phyloP scores from a whole-genome alignment of 2,329 filamentous ascomycete genomes.

The Claviceps paspali region DNA sequence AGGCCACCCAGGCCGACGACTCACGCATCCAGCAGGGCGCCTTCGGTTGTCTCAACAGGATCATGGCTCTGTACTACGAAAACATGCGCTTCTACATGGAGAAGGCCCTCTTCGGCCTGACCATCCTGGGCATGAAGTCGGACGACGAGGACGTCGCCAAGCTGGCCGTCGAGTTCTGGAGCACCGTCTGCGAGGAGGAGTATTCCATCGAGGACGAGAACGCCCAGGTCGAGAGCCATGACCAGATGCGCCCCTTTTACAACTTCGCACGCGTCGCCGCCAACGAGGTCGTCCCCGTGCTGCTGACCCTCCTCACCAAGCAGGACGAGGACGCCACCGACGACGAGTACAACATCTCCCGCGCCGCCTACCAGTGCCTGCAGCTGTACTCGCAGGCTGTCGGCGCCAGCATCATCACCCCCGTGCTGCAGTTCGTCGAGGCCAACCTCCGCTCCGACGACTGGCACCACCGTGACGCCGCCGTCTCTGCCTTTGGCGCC shows the following conservation, averaged over 20 bases:
- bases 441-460: slow-evolving; percentile 76
- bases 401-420: slow-evolving; percentile 65
- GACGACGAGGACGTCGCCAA: slow-evolving; percentile 96
- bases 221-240: slow-evolving; percentile 54
- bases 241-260: slow-evolving; percentile 82
- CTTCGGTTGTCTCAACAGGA: slow-evolving; percentile 93
- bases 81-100: slow-evolving; percentile 99
- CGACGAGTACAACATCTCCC: slow-evolving; percentile 93
- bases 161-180: slow-evolving; percentile 98
- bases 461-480: slow-evolving; percentile 90
- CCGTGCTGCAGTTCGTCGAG: slow-evolving; percentile 85
- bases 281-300: slow-evolving; percentile 82
- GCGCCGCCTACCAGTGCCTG: slow-evolving; percentile 90
- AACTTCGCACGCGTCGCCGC: slow-evolving; percentile 91
- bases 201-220: slow-evolving; percentile 98
- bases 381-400: slow-evolving; percentile 92
- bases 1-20: slow-evolving; percentile 90
- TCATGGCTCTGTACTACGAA: slow-evolving; percentile 98
- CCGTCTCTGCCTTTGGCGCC: slow-evolving; percentile 90
- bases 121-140: slow-evolving; percentile 96
- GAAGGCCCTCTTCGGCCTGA: slow-evolving; percentile 94
- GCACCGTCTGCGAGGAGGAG: slow-evolving; percentile 98
- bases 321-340: slow-evolving; percentile 95
- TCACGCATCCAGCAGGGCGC: slow-evolving; percentile 85
- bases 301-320: slow-evolving; percentile 79